Evolutionary conservation across 2,329 filamentous ascomycete species (phyloP).

Genomic region (Mycogone perniciosa): DNA sequence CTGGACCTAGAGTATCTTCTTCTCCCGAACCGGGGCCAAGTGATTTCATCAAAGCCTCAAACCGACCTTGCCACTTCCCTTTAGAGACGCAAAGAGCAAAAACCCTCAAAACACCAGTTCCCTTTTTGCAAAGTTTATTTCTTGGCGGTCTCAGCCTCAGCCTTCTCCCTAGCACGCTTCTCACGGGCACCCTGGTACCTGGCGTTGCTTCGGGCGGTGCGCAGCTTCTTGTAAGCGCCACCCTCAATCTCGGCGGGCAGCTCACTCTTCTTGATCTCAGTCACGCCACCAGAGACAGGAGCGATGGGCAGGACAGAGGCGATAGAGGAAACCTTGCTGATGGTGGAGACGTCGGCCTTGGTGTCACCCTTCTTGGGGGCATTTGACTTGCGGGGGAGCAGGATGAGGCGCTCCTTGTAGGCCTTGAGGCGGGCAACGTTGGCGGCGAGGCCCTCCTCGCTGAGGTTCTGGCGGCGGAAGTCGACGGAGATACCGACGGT

Average conservation of each 20-base stretch:
- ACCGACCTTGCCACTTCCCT: slow-evolving; percentile 32
- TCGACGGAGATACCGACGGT: slow-evolving; percentile 98
- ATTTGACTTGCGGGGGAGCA: slow-evolving; percentile 94
- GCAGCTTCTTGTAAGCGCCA: slow-evolving; percentile 81
- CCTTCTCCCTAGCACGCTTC: slow-evolving; percentile 88
- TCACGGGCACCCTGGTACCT: slow-evolving; percentile 77
- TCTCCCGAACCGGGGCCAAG: slow-evolving; percentile 29
- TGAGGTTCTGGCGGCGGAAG: slow-evolving; percentile 92
- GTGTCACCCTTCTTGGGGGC: slow-evolving; percentile 91
- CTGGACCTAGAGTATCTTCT: slow-evolving; percentile 36
- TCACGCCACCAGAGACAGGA: slow-evolving; percentile 58
- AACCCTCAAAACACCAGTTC: slow-evolving; percentile 37
- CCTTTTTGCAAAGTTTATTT: slow-evolving; percentile 56
- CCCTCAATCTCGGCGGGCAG: slow-evolving; percentile 69
- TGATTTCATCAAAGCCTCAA: slow-evolving; percentile 31
- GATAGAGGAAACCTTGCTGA: slow-evolving; percentile 47
- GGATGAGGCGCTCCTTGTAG: slow-evolving; percentile 92
- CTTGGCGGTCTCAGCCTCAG: slow-evolving; percentile 76
- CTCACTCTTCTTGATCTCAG: slow-evolving; percentile 75
- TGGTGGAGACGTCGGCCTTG: slow-evolving; percentile 70
- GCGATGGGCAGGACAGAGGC: slow-evolving; percentile 63
- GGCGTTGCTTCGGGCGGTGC: slow-evolving; percentile 75
- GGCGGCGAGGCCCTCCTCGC: slow-evolving; percentile 85
- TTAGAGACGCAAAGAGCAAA: slow-evolving; percentile 36
- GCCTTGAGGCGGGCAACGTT: slow-evolving; percentile 98